phyloP scores from a whole-genome alignment of 2,329 filamentous ascomycete genomes.

The Fusarium sp. region DNA sequence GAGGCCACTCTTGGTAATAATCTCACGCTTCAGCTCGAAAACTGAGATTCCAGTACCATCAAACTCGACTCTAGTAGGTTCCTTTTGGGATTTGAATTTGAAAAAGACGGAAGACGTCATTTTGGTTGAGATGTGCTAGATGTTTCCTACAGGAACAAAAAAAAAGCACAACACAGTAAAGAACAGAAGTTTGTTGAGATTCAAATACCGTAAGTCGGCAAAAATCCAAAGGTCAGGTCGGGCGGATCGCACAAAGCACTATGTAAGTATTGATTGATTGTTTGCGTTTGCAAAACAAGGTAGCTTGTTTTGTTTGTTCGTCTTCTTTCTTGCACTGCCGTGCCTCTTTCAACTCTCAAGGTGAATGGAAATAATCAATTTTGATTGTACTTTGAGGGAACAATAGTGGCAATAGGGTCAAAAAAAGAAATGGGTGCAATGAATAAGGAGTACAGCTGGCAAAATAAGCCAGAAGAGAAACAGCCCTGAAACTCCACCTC shows the following conservation, averaged over 20 bases:
- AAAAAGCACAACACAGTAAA: slow-evolving; percentile 41
- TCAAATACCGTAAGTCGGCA: slow-evolving; percentile 35
- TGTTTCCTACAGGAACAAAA: slow-evolving; percentile 46
- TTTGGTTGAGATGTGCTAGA: slow-evolving; percentile 52
- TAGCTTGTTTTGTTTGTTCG: slow-evolving; percentile 46
- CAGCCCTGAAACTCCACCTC: slow-evolving; percentile 54
- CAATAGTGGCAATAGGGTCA: slow-evolving; percentile 52
- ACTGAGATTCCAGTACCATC: slow-evolving; percentile 98
- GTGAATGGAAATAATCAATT: slow-evolving; percentile 62
- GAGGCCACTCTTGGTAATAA: slow-evolving; percentile 92
- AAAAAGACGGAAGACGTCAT: slow-evolving; percentile 99
- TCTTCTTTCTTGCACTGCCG: slow-evolving; percentile 54
- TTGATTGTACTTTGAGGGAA: slow-evolving; percentile 60
- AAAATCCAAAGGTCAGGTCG: slow-evolving; percentile 27
- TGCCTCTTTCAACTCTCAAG: slow-evolving; percentile 54
- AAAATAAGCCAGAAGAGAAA: slow-evolving; percentile 51
- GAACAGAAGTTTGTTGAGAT: slow-evolving; percentile 39
- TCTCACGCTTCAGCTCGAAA: slow-evolving; percentile 98
- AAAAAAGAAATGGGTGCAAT: slow-evolving; percentile 49
- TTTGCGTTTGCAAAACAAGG: slow-evolving; percentile 43
- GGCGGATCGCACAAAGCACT: slow-evolving; percentile 48
- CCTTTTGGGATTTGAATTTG: slow-evolving; percentile 99
- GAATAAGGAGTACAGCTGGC: slow-evolving; percentile 57
- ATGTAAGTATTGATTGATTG: slow-evolving; percentile 49
- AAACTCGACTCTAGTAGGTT: slow-evolving; percentile 93